phyloP scores from a whole-genome alignment of 73 alveolate genomes.

The Paramecium octaurelia region DNA sequence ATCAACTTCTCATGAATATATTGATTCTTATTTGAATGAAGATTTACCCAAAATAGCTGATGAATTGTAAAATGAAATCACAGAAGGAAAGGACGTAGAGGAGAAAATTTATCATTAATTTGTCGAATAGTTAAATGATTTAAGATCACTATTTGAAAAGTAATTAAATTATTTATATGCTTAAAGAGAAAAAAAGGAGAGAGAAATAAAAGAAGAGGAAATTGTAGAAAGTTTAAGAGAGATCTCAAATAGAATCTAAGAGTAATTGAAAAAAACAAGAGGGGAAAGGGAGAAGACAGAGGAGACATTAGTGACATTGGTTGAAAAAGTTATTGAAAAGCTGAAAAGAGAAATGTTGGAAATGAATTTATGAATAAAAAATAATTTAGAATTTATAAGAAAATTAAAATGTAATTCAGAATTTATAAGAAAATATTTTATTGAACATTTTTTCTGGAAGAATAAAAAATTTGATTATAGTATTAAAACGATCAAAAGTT shows the following conservation, averaged over 20 bases:
- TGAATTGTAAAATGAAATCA: conserved; percentile 59
- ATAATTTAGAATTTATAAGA: not conserved
- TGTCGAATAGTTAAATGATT: conserved; percentile 49
- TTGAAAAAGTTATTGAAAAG: conserved; percentile 62
- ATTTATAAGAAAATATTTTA: not conserved
- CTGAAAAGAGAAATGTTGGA: conserved; percentile 64
- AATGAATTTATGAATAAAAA: conserved; percentile 44
- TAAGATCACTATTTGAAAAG: conserved; percentile 53
- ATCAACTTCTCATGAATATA: conserved; percentile 57
- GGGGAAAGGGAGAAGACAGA: conserved; percentile 62
- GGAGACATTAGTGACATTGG: conserved; percentile 46
- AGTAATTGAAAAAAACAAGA: conserved; percentile 40
- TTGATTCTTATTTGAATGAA: conserved; percentile 60
- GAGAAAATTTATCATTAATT: conserved; percentile 55
- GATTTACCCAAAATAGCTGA: conserved; percentile 60
- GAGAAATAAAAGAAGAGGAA: conserved; percentile 63
- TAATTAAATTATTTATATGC: not conserved
- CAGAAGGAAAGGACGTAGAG: conserved; percentile 59
- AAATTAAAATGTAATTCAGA: not conserved
- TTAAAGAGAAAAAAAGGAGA: conserved; percentile 52
- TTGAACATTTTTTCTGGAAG: not conserved
- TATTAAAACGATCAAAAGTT: not conserved
- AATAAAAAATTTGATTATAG: not conserved
- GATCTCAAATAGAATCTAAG: conserved; percentile 54
- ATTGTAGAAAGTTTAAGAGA: conserved; percentile 58